These are phyloP conservation scores for Aspergillus campestris DNA, from an alignment of 495 filamentous ascomycete species.

Conservation along the genomic window DNA sequence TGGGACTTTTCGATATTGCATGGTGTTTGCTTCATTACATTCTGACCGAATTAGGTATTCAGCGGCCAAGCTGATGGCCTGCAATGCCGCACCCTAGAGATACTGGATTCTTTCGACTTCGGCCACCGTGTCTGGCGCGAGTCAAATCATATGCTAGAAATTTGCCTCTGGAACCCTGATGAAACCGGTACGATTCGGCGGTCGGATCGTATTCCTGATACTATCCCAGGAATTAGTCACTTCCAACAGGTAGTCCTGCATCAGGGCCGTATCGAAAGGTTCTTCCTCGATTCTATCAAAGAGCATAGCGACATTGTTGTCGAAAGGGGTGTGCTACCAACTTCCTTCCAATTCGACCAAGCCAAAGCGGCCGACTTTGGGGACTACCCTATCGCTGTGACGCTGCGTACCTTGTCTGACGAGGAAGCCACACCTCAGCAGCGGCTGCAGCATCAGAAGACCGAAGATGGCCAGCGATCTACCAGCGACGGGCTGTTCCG, in stretches of 20 bases:
- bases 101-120: slow-evolving; percentile 56
- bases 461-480: too few species aligned
- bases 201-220: too few species aligned
- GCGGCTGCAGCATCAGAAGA: too few species aligned
- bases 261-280: too few species aligned
- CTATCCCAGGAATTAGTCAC: too few species aligned
- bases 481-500: slow-evolving; percentile 45
- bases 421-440: slow-evolving; percentile 21
- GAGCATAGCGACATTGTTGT: too few species aligned
- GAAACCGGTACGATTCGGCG: too few species aligned
- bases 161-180: slow-evolving; percentile 26
- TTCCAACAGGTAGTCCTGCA: too few species aligned
- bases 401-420: slow-evolving; percentile 20
- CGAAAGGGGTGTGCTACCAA: too few species aligned
- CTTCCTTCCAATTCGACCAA: slow-evolving; percentile 30
- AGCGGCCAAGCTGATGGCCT: slow-evolving; percentile 55
- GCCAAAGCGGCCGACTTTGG: slow-evolving; percentile 29
- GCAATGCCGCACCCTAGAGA: slow-evolving; percentile 50
- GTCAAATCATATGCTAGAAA: slow-evolving; percentile 46
- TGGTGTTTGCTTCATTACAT: too few species aligned
- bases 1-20: slow-evolving; percentile 4
- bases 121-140: slow-evolving; percentile 52
- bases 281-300: too few species aligned
- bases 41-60: slow-evolving; percentile 12
- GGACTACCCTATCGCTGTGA: slow-evolving; percentile 46